phyloP scores from a whole-genome alignment of 306 rosid genomes.

The Fragaria ananassa region DNA sequence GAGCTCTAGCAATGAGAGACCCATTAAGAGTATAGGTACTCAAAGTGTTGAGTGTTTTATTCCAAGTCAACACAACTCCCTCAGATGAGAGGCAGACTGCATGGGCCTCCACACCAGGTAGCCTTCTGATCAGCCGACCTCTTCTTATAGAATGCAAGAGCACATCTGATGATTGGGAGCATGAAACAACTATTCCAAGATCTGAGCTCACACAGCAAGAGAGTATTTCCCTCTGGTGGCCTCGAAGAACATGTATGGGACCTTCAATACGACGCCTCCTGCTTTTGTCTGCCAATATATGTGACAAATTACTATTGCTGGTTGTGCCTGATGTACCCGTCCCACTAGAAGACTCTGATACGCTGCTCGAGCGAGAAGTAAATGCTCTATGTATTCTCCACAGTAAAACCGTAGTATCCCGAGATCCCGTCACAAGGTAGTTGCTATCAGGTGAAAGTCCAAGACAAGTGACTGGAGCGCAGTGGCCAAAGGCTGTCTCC shows the following conservation, averaged over 20 bases:
- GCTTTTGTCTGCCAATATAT: slow-evolving; percentile 53
- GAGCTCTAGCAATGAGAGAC: slow-evolving; percentile 56
- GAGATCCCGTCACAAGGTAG: slow-evolving; percentile 89
- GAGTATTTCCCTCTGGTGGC: slow-evolving; percentile 77
- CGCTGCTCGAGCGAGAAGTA: slow-evolving; percentile 48
- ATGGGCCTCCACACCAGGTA: slow-evolving; percentile 78
- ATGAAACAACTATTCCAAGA: slow-evolving; percentile 85
- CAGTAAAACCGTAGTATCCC: slow-evolving; percentile 70
- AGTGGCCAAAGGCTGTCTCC: slow-evolving; percentile 85
- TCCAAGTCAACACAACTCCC: slow-evolving; percentile 86
- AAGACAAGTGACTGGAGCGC: slow-evolving; percentile 91
- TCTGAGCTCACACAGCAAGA: slow-evolving; percentile 90
- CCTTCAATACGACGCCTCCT: slow-evolving; percentile 74
- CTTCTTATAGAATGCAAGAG: slow-evolving; percentile 76
- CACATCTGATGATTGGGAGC: slow-evolving; percentile 74
- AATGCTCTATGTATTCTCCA: slow-evolving; percentile 81
- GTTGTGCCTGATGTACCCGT: slow-evolving; percentile 39
- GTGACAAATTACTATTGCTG: slow-evolving; percentile 49
- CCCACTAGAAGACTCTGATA: slow-evolving; percentile 51
- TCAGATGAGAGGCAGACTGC: slow-evolving; percentile 75
- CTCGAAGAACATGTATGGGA: slow-evolving; percentile 81
- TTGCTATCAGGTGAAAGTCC: slow-evolving; percentile 79
- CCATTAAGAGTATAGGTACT: slow-evolving; percentile 84
- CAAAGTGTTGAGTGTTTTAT: slow-evolving; percentile 56
- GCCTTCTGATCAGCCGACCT: slow-evolving; percentile 76